phyloP scores from a whole-genome alignment of 768 basidiomycete species.

The button mushroom (Agaricus bisporus) region DNA sequence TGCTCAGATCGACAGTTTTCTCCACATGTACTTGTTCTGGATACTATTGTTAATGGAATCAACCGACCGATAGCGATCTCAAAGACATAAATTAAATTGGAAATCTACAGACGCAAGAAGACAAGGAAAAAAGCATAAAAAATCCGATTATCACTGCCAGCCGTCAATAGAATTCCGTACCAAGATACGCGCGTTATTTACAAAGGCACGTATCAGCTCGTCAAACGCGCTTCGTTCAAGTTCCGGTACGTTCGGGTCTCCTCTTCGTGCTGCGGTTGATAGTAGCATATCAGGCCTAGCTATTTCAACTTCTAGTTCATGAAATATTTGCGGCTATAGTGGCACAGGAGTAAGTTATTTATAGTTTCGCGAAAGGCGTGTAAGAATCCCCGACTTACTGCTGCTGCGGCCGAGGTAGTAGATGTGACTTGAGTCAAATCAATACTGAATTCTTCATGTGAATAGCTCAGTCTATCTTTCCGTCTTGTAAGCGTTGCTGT shows the following conservation, averaged over 20 bases:
- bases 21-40: too few relatives aligned
- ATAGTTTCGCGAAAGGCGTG: background rate
- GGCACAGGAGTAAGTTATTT: background rate
- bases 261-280: conserved; percentile 62
- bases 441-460: conserved; percentile 88
- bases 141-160: conserved; percentile 13
- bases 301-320: conserved; percentile 91
- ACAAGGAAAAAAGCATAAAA: background rate
- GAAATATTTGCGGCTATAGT: conserved; percentile 55
- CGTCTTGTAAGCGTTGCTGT: conserved; percentile 52
- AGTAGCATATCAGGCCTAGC: conserved; percentile 67
- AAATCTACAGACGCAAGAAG: background rate
- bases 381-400: conserved; percentile 33
- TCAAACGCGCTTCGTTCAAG: conserved; percentile 75
- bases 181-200: conserved; percentile 90
- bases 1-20: too few relatives aligned
- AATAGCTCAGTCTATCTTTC: conserved; percentile 91
- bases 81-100: background rate
- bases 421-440: conserved; percentile 91
- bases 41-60: too few relatives aligned
- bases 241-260: conserved; percentile 52
- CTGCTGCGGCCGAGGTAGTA: conserved; percentile 35
- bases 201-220: conserved; percentile 85
- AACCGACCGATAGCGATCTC: too few relatives aligned
- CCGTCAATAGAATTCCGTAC: conserved; percentile 54